These are phyloP conservation scores for Colletotrichum sp. DNA, from an alignment of 2,329 filamentous ascomycete genomes.

Conservation along the genomic window DNA sequence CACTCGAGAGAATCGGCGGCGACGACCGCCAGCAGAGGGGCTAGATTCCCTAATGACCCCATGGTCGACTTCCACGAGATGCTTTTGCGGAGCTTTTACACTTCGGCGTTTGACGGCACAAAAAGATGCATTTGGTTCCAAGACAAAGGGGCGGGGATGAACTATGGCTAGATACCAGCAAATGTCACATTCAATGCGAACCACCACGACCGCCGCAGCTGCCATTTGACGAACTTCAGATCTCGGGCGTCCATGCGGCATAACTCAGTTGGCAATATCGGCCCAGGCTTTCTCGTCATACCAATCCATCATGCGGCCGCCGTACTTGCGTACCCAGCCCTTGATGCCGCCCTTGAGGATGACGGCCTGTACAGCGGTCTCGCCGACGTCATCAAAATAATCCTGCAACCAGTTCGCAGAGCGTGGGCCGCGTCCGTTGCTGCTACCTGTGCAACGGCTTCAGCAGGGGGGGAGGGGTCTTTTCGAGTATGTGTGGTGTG, in stretches of 20 bases:
- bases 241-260: neutral
- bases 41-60: neutral
- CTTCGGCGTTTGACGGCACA: conserved; percentile 16
- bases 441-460: conserved; percentile 45
- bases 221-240: neutral
- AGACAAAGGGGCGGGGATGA: conserved; percentile 9
- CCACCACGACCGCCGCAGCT: neutral
- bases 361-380: conserved; percentile 46
- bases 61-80: conserved; percentile 3
- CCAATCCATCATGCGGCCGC: conserved; percentile 51
- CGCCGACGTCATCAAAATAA: conserved; percentile 51
- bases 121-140: conserved; percentile 15
- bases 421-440: conserved; percentile 52
- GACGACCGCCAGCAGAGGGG: conserved; percentile 51
- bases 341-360: conserved; percentile 58
- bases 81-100: conserved; percentile 6
- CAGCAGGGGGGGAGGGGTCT: neutral
- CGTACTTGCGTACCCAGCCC: conserved; percentile 56
- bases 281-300: conserved; percentile 50
- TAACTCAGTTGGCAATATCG: neutral
- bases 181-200: conserved; percentile 11
- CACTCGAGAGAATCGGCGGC: conserved; percentile 69
- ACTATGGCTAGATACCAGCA: conserved; percentile 32
- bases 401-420: conserved; percentile 63
- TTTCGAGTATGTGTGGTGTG: neutral